phyloP scores from a whole-genome alignment of 192 early-diverging fungal species.

The Gryganskiella cystojenkinii region DNA sequence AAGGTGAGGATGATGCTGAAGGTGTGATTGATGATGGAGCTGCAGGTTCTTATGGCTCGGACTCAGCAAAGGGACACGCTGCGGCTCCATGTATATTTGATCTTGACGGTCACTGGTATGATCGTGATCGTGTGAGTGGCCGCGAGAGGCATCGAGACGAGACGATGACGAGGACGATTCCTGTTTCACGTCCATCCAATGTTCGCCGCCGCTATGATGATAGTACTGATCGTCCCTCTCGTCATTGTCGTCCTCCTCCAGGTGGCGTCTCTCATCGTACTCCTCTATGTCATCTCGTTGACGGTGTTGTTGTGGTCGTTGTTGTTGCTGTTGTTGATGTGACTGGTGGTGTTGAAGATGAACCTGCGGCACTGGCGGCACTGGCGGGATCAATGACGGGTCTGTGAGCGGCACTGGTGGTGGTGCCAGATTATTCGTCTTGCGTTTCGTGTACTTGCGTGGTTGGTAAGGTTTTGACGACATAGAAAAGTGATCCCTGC shows the following conservation, averaged over 20 bases:
- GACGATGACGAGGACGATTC: too few relatives aligned
- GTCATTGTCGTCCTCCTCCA: too few relatives aligned
- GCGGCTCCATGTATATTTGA: too few relatives aligned
- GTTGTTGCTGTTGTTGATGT: neutral
- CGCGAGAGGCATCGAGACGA: too few relatives aligned
- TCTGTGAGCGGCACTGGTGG: neutral
- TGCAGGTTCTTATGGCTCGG: neutral
- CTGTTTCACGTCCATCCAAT: too few relatives aligned
- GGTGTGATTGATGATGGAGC: neutral
- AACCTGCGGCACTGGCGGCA: too few relatives aligned
- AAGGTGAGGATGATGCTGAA: neutral
- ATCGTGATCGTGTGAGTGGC: too few relatives aligned
- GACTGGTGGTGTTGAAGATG: neutral
- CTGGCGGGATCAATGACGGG: neutral
- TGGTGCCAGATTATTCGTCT: neutral
- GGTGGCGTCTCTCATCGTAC: too few relatives aligned
- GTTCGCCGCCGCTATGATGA: too few relatives aligned
- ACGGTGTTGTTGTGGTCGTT: conserved; percentile 1
- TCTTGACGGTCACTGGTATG: neutral
- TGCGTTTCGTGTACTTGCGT: conserved; percentile 45
- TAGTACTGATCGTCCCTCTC: too few relatives aligned
- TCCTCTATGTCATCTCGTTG: too few relatives aligned
- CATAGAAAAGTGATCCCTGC: neutral
- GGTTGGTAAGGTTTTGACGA: conserved; percentile 14
- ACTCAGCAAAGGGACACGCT: too few relatives aligned